phyloP scores from a whole-genome alignment of 352 stramenopile species.

The Blastocystis sp. region DNA sequence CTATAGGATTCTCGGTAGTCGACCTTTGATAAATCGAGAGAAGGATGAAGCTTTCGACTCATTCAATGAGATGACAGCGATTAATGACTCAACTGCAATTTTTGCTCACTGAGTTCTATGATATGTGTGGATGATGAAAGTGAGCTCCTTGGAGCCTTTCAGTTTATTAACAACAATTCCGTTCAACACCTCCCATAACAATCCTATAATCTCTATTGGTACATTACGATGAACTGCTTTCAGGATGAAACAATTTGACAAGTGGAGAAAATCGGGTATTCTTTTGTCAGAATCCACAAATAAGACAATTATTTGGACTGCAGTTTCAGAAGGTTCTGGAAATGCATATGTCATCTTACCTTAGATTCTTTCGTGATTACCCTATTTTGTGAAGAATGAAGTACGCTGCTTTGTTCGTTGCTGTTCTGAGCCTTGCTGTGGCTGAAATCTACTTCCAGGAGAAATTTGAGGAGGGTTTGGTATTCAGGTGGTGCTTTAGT shows the following conservation, averaged over 20 bases:
- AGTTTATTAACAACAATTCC: too few species aligned
- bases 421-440: conserved; percentile 67
- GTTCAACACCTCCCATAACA: too few species aligned
- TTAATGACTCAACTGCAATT: too few species aligned
- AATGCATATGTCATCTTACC: not conserved
- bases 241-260: too few species aligned
- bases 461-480: conserved; percentile 85
- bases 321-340: not conserved
- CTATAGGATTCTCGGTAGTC: conserved; percentile 29
- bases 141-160: too few species aligned
- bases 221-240: too few species aligned
- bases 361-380: conserved; percentile 37
- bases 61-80: not conserved
- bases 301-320: too few species aligned
- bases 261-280: too few species aligned
- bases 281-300: too few species aligned
- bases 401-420: conserved; percentile 51
- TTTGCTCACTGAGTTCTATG: too few species aligned
- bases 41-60: not conserved
- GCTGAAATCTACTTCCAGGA: conserved; percentile 87
- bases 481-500: conserved; percentile 74
- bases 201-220: too few species aligned
- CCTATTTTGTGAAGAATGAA: conserved; percentile 21
- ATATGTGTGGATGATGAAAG: too few species aligned
- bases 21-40: not conserved